Evolutionary conservation across 305 asterid species (phyloP), one percentile per base, ranked within the genome.

Genomic region (Rubia tinctorum): DNA sequence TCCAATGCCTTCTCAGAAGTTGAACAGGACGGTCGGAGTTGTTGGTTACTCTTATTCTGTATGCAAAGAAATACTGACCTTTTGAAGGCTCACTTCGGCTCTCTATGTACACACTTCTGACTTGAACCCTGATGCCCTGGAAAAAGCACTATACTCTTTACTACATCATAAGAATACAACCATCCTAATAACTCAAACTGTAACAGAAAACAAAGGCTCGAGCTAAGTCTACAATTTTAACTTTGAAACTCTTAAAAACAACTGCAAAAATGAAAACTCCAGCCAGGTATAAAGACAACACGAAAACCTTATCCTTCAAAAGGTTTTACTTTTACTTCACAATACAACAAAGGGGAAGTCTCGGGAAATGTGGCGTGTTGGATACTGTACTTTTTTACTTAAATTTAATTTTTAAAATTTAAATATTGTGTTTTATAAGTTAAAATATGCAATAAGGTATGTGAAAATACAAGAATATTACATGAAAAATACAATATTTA

Each of bases 1-100:
- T 88, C 98, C 98, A 92, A 76, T 92, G 96, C 76, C 98, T 82
- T 80, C 88, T 83, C 34, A 92, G 94, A 82, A 92, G 98, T 75
- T 90, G 98, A 64, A 90, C 95, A 0, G 97, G 91, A 79, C 98
- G 95, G 63, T 84, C 80, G 3, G 98, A 92, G 72, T 84, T 85
- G 89, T 92, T 92, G 82, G 87, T 86, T 83, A 92, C 85, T 86
- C 96, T 85, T 71, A 92, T 89, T 80, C 97, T 83, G 79, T 92
- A 92, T 18, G 98, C 96, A 66, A 83, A 92, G 74, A 89, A 86
- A 69, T 92, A 92, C 55, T 80, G 86, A 58, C 90, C 97, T 77
- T 81, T 90, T 39, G 89, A 85, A 66, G 98, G 98, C 77, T 89
- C 93, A 77, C 98, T 92, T 78, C 96, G 83, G 34, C 90, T 81